Evolutionary conservation across 768 basidiomycete genomes (phyloP).

Genomic region (Strobilomyces confusus): DNA sequence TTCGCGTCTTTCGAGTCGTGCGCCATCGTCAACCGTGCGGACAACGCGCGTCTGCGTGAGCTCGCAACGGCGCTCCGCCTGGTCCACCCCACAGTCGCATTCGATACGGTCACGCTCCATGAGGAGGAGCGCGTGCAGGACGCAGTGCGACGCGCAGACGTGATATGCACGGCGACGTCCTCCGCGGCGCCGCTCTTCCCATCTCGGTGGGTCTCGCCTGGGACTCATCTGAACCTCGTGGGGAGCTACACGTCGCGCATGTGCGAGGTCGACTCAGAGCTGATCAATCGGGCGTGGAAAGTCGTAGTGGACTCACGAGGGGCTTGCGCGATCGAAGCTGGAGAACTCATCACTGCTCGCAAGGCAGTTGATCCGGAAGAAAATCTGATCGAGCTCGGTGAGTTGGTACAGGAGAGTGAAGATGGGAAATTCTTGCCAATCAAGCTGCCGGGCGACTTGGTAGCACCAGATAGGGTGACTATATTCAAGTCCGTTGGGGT

Average conservation of each 20-base stretch:
- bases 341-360: conserved; percentile 61
- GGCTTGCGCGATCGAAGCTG: conserved; percentile 74
- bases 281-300: conserved; percentile 52
- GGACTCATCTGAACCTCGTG: conserved; percentile 69
- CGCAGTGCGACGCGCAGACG: conserved; percentile 24
- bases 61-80: conserved; percentile 33
- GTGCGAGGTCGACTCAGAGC: conserved; percentile 63
- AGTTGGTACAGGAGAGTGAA: conserved; percentile 38
- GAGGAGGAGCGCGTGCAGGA: conserved; percentile 7
- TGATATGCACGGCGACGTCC: conserved; percentile 75
- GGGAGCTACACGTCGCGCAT: conserved; percentile 82
- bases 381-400: conserved; percentile 66
- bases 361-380: conserved; percentile 38
- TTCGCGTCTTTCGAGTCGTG: conserved; percentile 52
- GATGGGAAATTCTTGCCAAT: conserved; percentile 11
- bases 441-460: conserved; percentile 9
- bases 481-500: conserved; percentile 89
- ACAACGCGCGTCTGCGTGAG: conserved; percentile 35
- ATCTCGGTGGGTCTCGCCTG: conserved; percentile 54
- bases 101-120: conserved; percentile 10
- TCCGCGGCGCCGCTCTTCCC: conserved; percentile 69
- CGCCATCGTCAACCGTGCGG: conserved; percentile 59
- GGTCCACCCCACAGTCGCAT: conserved; percentile 23
- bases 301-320: conserved; percentile 72
- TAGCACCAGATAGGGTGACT: conserved; percentile 48